A percentile compares a stretch with the other conserved stretches of the same genome.
Conservation (phyloP, 352 stramenopile species). For the Globisporangium middletonii region DNA sequence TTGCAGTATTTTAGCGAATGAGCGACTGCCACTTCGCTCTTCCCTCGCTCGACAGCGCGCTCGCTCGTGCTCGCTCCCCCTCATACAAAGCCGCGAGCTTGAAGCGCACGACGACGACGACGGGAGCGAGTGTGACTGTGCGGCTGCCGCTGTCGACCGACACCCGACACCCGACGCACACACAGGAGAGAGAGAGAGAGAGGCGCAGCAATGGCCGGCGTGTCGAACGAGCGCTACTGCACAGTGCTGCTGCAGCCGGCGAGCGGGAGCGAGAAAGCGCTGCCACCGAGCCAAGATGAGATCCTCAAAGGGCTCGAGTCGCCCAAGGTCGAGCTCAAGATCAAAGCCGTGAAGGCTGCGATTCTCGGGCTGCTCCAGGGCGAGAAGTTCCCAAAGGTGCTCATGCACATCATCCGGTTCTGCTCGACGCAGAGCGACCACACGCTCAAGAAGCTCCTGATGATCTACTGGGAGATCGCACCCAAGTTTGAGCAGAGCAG, state of each 20-base stretch:
- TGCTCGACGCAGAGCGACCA: conserved; percentile 99
- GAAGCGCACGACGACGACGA: too few relatives aligned
- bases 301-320: conserved; percentile 97
- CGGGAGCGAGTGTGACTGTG: too few relatives aligned
- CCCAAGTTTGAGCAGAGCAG: conserved; percentile 93
- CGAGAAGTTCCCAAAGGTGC: conserved; percentile 96
- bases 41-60: too few relatives aligned
- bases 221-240: conserved; percentile 86
- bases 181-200: too few relatives aligned
- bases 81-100: too few relatives aligned
- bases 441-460: conserved; percentile 99
- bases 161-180: too few relatives aligned
- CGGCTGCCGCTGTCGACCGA: too few relatives aligned
- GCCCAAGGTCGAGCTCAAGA: conserved; percentile 94
- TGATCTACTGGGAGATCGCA: conserved; percentile 99
- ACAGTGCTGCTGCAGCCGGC: conserved; percentile 72
- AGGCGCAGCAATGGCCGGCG: conserved; percentile 18
- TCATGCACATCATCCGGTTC: conserved; percentile 99
- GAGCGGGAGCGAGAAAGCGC: conserved; percentile 45
- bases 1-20: not conserved
- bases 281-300: conserved; percentile 89
- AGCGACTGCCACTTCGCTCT: not conserved
- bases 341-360: conserved; percentile 96
- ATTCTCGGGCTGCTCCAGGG: conserved; percentile 98
- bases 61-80: too few relatives aligned